Evolutionary conservation across 1,139 yeast genomes (phyloP).

Genomic region (Zygoascus meyerae): DNA sequence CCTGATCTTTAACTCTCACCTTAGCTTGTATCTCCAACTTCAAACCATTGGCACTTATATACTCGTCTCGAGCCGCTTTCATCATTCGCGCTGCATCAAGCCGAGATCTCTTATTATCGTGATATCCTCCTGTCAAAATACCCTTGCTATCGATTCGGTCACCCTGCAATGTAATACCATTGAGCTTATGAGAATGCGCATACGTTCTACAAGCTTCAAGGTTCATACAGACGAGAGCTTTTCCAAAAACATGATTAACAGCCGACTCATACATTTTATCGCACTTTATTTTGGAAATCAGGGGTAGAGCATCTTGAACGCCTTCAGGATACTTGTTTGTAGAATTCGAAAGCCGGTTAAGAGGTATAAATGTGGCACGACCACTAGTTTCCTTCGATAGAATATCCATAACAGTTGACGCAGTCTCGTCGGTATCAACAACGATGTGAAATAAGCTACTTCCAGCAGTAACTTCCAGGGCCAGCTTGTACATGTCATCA

Average conservation of each 20-base stretch:
- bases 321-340: slow-evolving; percentile 50
- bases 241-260: slow-evolving; percentile 73
- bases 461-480: slow-evolving; percentile 88
- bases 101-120: slow-evolving; percentile 62
- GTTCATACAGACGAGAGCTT: slow-evolving; percentile 68
- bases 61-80: slow-evolving; percentile 47
- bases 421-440: slow-evolving; percentile 84
- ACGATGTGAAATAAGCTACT: slow-evolving; percentile 79
- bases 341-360: slow-evolving; percentile 57
- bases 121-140: slow-evolving; percentile 82
- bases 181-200: slow-evolving; percentile 56
- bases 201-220: slow-evolving; percentile 64
- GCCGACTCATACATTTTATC: slow-evolving; percentile 51
- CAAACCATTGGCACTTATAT: slow-evolving; percentile 38
- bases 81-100: slow-evolving; percentile 62
- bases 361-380: slow-evolving; percentile 84
- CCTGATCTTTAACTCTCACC: slow-evolving; percentile 40
- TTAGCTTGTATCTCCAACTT: slow-evolving; percentile 36
- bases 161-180: slow-evolving; percentile 86
- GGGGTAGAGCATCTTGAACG: slow-evolving; percentile 52
- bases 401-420: slow-evolving; percentile 71
- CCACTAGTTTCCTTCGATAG: slow-evolving; percentile 67
- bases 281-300: slow-evolving; percentile 64
- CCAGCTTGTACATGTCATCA: slow-evolving; percentile 75
- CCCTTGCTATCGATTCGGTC: slow-evolving; percentile 83